These are phyloP conservation scores for Acacia crassicarpa DNA, from an alignment of 306 rosid species.

Conservation along the genomic window DNA sequence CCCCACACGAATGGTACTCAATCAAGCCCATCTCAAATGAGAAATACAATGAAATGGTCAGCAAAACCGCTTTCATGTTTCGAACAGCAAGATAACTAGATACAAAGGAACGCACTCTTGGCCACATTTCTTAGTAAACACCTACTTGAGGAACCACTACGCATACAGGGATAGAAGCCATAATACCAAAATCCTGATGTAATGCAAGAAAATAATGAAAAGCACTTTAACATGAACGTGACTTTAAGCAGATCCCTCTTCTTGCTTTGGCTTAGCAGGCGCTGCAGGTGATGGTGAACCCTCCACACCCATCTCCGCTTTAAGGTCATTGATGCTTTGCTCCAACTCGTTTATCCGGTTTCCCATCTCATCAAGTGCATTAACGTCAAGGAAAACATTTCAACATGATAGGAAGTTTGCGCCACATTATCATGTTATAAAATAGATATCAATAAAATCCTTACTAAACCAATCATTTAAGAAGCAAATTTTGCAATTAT, in stretches of 20 bases:
- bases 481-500: neutral
- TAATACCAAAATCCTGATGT: slow-evolving; percentile 25
- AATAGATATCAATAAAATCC: slow-evolving; percentile 27
- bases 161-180: slow-evolving; percentile 11
- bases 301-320: slow-evolving; percentile 94
- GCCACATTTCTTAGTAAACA: slow-evolving; percentile 20
- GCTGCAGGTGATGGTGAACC: slow-evolving; percentile 67
- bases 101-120: slow-evolving; percentile 21
- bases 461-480: slow-evolving; percentile 17
- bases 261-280: slow-evolving; percentile 50
- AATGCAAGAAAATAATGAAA: slow-evolving; percentile 22
- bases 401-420: slow-evolving; percentile 18
- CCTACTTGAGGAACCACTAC: slow-evolving; percentile 18
- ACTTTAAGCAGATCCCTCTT: slow-evolving; percentile 64
- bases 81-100: neutral
- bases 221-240: slow-evolving; percentile 12
- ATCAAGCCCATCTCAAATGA: neutral
- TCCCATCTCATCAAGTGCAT: slow-evolving; percentile 96
- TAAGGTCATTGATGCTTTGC: slow-evolving; percentile 82
- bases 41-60: slow-evolving; percentile 14
- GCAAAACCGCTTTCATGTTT: neutral
- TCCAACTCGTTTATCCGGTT: slow-evolving; percentile 90
- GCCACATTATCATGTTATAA: slow-evolving; percentile 12
- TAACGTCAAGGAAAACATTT: slow-evolving; percentile 60
- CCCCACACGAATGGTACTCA: neutral